These are phyloP conservation scores for Ochetophila trinervis DNA, from an alignment of 306 rosid species.

Conservation along the genomic window DNA sequence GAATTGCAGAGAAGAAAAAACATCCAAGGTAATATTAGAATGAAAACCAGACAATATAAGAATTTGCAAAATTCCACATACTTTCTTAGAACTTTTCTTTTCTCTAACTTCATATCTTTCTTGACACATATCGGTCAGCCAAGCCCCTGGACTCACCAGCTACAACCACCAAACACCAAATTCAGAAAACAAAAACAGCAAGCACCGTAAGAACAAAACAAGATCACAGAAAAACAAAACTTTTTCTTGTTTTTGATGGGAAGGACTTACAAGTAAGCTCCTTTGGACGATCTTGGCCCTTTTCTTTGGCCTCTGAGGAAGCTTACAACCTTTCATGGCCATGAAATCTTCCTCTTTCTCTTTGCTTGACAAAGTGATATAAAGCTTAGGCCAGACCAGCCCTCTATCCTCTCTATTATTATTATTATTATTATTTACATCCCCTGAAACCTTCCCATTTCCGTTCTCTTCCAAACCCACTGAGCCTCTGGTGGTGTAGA, in stretches of 20 bases:
- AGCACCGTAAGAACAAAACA: not conserved
- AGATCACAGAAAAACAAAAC: not conserved
- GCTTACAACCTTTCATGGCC: constrained; percentile 81
- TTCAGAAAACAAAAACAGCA: not conserved
- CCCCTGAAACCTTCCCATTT: constrained; percentile 43
- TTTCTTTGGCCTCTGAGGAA: constrained; percentile 81
- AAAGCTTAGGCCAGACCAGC: constrained; percentile 67
- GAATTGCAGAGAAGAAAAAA: not conserved
- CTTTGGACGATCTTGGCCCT: constrained; percentile 75
- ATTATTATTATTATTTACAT: constrained; percentile 32
- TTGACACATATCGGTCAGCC: constrained; percentile 88
- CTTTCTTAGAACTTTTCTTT: constrained; percentile 81
- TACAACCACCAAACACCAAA: constrained; percentile 21
- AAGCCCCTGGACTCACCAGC: constrained; percentile 89
- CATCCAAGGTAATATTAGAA: not conserved
- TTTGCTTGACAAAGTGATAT: constrained; percentile 63
- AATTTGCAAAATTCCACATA: constrained; percentile 20
- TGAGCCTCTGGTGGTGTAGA: constrained; percentile 67
- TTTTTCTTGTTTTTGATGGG: not conserved
- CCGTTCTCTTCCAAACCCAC: constrained; percentile 54
- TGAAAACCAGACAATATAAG: not conserved
- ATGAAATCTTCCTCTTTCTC: constrained; percentile 83
- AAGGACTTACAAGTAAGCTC: constrained; percentile 58
- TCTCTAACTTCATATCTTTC: constrained; percentile 90
- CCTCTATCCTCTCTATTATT: constrained; percentile 49